Evolutionary conservation across 2,329 filamentous ascomycete genomes (phyloP).

Genomic region (Cladosporium sp.): DNA sequence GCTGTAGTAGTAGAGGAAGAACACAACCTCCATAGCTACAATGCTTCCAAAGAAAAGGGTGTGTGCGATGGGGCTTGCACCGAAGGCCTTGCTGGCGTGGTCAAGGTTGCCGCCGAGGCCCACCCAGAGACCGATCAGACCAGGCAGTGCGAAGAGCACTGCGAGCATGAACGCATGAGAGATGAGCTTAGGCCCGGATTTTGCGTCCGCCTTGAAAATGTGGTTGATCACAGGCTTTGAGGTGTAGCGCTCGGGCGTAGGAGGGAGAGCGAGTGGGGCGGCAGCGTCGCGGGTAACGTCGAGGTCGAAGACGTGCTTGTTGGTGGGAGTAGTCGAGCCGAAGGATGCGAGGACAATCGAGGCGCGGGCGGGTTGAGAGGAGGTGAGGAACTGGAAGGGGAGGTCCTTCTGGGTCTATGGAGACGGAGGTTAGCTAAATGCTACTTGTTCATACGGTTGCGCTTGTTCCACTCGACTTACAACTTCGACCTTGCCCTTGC

Average conservation of each 20-base stretch:
- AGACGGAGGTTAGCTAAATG: conserved; percentile 20
- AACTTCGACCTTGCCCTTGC: conserved; percentile 82
- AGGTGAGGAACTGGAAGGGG: conserved; percentile 75
- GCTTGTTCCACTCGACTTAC: conserved; percentile 55
- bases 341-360: conserved; percentile 85
- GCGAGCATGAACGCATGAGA: conserved; percentile 75
- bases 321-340: conserved; percentile 69
- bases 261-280: conserved; percentile 60
- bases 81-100: conserved; percentile 75
- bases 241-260: conserved; percentile 77
- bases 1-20: conserved; percentile 89
- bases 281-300: conserved; percentile 65
- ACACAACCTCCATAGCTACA: conserved; percentile 82
- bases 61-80: conserved; percentile 77
- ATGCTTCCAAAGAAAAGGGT: conserved; percentile 84
- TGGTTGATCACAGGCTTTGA: conserved; percentile 85
- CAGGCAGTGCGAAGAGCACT: conserved; percentile 72
- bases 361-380: conserved; percentile 70
- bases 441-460: background rate
- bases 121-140: conserved; percentile 73
- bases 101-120: conserved; percentile 78
- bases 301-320: conserved; percentile 72
- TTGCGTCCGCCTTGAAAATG: conserved; percentile 78
- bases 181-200: conserved; percentile 77
- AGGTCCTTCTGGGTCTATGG: conserved; percentile 83